Evolutionary conservation across 257 asterid genomes (phyloP), one percentile per base, ranked within the genome.

Genomic region (Cynanchum wilfordii): DNA sequence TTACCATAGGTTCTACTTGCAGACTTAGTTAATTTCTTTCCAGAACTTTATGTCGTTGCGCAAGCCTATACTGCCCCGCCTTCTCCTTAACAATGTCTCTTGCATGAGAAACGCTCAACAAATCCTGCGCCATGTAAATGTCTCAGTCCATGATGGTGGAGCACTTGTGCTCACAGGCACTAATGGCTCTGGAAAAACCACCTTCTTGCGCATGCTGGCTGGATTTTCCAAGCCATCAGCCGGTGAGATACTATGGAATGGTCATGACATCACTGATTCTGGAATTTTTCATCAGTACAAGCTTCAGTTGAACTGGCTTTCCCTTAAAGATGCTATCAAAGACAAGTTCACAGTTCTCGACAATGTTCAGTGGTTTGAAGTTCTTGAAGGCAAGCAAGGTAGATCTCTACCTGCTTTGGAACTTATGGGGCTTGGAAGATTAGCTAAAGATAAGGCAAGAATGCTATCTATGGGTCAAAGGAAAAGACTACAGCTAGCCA

Each of bases 91-190:
- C 83, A 87, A 90, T 52, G 96, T 90, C 22, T 81, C 97, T 13
- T 92, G 98, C 87, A 90, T 92, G 97, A 86, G 98, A 86, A 92
- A 90, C 12, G 96, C 89, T 11, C 98, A 92, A 66, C 96, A 90
- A 81, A 92, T 92, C 76, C 87, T 90, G 60, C 96, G 96, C n/a
- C 85, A 90, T 60, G 87, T 88, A 71, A 92, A 90, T 54, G 94
- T 75, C 65, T 79, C 97, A 72, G 44, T 92, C 76, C 92, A 90
- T 49, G 96, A 92, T 19, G 96, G 96, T 24, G 83, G 88, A 19
- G 94, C 96, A 63, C 92, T 92, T 54, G 79, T 84, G 40, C 86
- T 92, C 70, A 76, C 90, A 6, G 98, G 98, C 66, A 82, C 93
- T 52, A 92, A 90, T 10, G 97, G 98, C 52, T 92, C 97, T 0